Conservation (phyloP, 306 rosid genomes). For the Abrus pulchellus region DNA sequence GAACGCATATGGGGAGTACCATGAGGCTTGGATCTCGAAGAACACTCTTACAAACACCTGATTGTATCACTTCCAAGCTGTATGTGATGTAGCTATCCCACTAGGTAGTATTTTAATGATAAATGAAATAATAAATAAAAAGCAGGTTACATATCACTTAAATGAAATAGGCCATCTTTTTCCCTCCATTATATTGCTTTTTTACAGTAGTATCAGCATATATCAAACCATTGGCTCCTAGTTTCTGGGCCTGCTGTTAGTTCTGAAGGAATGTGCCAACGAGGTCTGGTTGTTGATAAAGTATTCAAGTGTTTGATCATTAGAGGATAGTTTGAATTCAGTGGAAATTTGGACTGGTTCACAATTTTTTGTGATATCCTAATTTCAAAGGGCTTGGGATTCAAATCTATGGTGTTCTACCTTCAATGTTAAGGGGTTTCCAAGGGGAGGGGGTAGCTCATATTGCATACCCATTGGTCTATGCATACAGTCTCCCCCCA, state of each 20-base stretch:
- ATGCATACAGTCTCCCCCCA: not conserved
- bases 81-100: conserved; percentile 61
- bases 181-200: not conserved
- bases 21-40: conserved; percentile 98
- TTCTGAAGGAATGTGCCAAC: conserved; percentile 12
- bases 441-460: not conserved
- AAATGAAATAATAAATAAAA: conserved; percentile 24
- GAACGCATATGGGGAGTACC: conserved; percentile 98
- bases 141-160: conserved; percentile 10
- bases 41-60: conserved; percentile 81
- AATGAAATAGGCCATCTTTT: conserved; percentile 16
- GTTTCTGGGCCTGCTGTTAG: conserved; percentile 30
- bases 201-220: not conserved
- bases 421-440: conserved; percentile 21
- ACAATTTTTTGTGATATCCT: conserved; percentile 28
- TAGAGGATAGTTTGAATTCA: not conserved
- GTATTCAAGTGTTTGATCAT: conserved; percentile 24
- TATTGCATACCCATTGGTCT: not conserved
- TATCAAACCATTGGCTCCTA: not conserved
- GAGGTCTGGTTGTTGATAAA: conserved; percentile 36
- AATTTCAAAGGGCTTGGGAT: conserved; percentile 15
- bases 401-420: not conserved
- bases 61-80: conserved; percentile 90
- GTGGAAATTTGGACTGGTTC: conserved; percentile 12
- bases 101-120: conserved; percentile 33